A percentile compares a stretch with the other conserved stretches of the same genome.
Conservation (phyloP, 148 eudicot genomes). For the Chenopodium album region DNA sequence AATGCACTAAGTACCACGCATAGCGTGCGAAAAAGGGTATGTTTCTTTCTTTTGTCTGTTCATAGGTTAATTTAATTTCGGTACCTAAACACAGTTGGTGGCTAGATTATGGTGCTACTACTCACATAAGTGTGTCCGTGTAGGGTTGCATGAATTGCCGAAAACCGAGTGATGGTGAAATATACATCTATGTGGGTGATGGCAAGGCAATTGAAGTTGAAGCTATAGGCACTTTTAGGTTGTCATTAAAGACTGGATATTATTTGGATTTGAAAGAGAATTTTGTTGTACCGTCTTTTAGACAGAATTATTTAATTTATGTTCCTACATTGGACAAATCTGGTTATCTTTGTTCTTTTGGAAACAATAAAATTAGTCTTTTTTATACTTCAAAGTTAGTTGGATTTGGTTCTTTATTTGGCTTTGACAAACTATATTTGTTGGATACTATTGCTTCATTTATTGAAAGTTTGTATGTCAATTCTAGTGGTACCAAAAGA, state of each 20-base stretch:
- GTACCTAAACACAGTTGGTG: constrained; percentile 5
- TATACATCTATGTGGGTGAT: constrained; percentile 10
- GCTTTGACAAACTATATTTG: neutral
- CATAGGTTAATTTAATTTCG: neutral
- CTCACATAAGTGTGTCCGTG: neutral
- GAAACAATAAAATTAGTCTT: constrained; percentile 3
- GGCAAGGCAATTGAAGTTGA: constrained; percentile 1
- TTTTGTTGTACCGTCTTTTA: constrained; percentile 15
- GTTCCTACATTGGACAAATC: constrained; percentile 6
- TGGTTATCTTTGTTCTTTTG: constrained; percentile 15
- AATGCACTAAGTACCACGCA: neutral
- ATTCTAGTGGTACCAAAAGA: neutral
- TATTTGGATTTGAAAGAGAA: constrained; percentile 13
- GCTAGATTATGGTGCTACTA: neutral
- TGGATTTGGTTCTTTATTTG: neutral
- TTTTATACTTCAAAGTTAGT: constrained; percentile 1
- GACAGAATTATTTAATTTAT: constrained; percentile 2
- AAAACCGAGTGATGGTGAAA: neutral
- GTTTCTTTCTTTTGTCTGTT: neutral
- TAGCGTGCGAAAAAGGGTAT: neutral
- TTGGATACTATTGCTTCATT: neutral
- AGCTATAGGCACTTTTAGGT: neutral
- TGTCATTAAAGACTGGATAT: neutral
- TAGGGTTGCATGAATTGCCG: neutral
- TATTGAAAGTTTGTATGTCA: neutral